Evolutionary conservation across 2,329 filamentous ascomycete species (phyloP), one percentile per base, ranked within the genome.

Genomic region (Gyromitra esculenta): DNA sequence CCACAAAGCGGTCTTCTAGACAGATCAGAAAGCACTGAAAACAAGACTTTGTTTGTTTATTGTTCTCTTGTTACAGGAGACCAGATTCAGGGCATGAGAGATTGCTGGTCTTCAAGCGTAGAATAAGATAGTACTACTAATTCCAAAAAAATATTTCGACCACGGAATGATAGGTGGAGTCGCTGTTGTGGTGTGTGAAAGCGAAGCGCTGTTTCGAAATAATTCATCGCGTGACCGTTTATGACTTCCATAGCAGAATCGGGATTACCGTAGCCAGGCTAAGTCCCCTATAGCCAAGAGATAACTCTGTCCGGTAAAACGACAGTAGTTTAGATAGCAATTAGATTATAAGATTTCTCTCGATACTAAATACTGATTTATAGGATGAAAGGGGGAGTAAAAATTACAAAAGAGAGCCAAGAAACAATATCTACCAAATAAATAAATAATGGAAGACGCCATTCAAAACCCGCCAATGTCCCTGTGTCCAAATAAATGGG

Each of bases 401-500:
- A 48, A 5, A 11, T 25, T 48, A 39, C n/a, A 45, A 39, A 68
- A 31, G 39, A 57, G 41, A 15, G 48, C 37, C 31, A 64, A 39
- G 70, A 59, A 64, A 56, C 45, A 52, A 71, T 71, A 64, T 64
- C 70, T 57, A 66, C 50, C 52, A 59, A 45, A 45, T 45, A 56
- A 50, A 48, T 35, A 69, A 37, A 56, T 13, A 18, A 52, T 66
- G 31, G 50, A 35, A 66, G 50, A 73, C 52, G 60, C 60, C 50
- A 37, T 57, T 65, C 52, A 66, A 57, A 73, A 59, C 60, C 70
- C 50, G 15, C 50, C 48, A 48, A 62, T 60, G 52, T 60, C 60
- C 5, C 59, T 39, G 45, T 54, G 41, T 57, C 60, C 59, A 48
- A 65, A 54, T 59, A 41, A 39, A 69, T 35, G n/a, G 13, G 54